Base-by-base conservation (phyloP, 305 asterid species). In the Plantago lanceolata region DNA sequence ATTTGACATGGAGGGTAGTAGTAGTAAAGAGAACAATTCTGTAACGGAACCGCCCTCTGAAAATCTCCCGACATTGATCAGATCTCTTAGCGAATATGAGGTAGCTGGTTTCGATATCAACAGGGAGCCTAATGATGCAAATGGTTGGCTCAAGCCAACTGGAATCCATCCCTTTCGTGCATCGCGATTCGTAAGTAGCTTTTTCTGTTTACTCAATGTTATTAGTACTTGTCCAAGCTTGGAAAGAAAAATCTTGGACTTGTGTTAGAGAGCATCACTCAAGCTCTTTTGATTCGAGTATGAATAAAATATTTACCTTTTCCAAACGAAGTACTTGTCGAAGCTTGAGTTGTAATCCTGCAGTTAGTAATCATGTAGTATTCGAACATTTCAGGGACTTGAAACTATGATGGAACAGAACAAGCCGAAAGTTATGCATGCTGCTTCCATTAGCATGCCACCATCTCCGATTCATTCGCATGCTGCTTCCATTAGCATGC, bases 371-470 rank as follows among this genome's bases (percentile, higher is more conserved):
- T n/a, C n/a, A n/a, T n/a, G n/a, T n/a, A n/a, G n/a, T 69, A 19
- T 16, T 61, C 33, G 55, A 60, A 70, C 14, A 26, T 74, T 47
- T 50, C 74, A 82, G 87, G 86, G 59, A 59, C 67, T 72, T 67
- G 89, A 72, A 64, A 66, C 69, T 55, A 21, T 51, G 15, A 73
- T 51, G 60, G 69, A 69, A 57, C 2, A 57, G 43, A 50, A 60
- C 18, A 53, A 33, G 58, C 47, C 19, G 6, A 67, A 68, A 54
- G 61, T 71, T 57, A 64, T 18, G 44, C 81, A 69, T 17, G 74
- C 83, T 26, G 54, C 78, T 60, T 89, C 95, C 9, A 83, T 83
- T 62, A 81, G 85, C 68, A 74, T 89, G 87, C 88, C 90, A 28
- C 76, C 84, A 47, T 76, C 88, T 72, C 95, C 96, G 0, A n/a